phyloP scores from a whole-genome alignment of 495 filamentous ascomycete species.

The Daldinia loculata region DNA sequence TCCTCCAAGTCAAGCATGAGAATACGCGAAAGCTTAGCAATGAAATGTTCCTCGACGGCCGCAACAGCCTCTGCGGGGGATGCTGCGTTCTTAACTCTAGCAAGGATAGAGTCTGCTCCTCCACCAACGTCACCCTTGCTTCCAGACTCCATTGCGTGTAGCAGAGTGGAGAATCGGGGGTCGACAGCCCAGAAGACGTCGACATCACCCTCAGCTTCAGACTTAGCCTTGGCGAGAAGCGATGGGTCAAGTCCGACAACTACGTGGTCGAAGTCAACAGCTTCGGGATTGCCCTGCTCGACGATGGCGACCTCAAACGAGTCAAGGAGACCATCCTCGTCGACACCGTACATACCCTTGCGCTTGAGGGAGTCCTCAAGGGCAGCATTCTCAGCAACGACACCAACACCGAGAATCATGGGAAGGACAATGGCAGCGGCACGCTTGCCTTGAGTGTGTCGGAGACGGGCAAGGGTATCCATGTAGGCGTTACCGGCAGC shows the following conservation, averaged over 20 bases:
- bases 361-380: conserved; percentile 48
- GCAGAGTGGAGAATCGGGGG: conserved; percentile 38
- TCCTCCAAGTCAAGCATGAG: conserved; percentile 43
- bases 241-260: conserved; percentile 50
- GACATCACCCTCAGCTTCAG: conserved; percentile 14
- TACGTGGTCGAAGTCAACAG: conserved; percentile 26
- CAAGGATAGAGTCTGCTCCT: conserved; percentile 12
- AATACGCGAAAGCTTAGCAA: conserved; percentile 45
- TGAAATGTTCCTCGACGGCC: conserved; percentile 36
- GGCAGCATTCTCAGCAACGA: conserved; percentile 50
- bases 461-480: conserved; percentile 45
- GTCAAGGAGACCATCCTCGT: conserved; percentile 48
- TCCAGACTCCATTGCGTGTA: conserved; percentile 18
- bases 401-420: conserved; percentile 52
- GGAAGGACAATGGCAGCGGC: conserved; percentile 45
- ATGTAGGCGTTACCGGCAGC: conserved; percentile 59
- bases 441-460: conserved; percentile 7
- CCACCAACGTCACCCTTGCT: conserved; percentile 2
- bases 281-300: neutral
- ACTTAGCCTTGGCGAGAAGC: conserved; percentile 32
- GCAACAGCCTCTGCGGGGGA: conserved; percentile 18
- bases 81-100: conserved; percentile 21
- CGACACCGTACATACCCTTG: conserved; percentile 53
- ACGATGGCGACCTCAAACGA: conserved; percentile 47
- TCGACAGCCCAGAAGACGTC: conserved; percentile 43